Base-by-base conservation (phyloP, 176 grass and related monocot genomes). In the Cenchrus fungigraminus region DNA sequence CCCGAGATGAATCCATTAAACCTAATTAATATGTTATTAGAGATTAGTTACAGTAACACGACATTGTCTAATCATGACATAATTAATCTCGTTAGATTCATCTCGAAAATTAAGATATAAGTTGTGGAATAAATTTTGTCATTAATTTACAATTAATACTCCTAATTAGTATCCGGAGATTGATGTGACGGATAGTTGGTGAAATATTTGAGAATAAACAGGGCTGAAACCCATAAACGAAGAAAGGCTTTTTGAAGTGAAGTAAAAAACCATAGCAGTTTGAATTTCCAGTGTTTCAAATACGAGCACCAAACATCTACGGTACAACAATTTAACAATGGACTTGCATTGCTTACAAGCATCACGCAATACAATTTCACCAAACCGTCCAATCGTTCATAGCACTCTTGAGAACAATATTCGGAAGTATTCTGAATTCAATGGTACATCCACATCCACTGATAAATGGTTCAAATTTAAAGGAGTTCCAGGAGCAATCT, bases 371-470 rank as follows among this genome's bases (percentile, higher is more conserved):
- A 84, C 63, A 16, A 45, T 69, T 72, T 28, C 28, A 86, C 44
- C 11, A 16, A 75, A 46, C 72, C 12, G 31, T 62, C 87, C 47
- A 77, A 46, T 62, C 54, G 72, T 13, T 60, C 37, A 12, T 6
- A 59, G 46, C 44, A 44, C 43, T 85, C 77, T 70, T 62, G 63
- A 80, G 53, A 69, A 69, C 32, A 59, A n/a, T 29, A 22, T 79
- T 76, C 9, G 9, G 50, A 20, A 68, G 67, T 47, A 68, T 57
- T 65, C 54, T 71, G 70, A 57, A 57, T 46, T 50, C 62, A 77
- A 90, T 79, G 47, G 64, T 81, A 84, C 81, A 87, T 76, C 77
- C 80, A 82, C 47, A 71, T 8, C 71, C 55, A 76, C 12, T 54
- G 34, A 71, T 87, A 15, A 16, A 65, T 51, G 19, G 17, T 68